Percentiles rank a stretch among this genome's conserved stretches.
phyloP scores from a whole-genome alignment of 441 rosid species.

The Aquilaria agallochum region DNA sequence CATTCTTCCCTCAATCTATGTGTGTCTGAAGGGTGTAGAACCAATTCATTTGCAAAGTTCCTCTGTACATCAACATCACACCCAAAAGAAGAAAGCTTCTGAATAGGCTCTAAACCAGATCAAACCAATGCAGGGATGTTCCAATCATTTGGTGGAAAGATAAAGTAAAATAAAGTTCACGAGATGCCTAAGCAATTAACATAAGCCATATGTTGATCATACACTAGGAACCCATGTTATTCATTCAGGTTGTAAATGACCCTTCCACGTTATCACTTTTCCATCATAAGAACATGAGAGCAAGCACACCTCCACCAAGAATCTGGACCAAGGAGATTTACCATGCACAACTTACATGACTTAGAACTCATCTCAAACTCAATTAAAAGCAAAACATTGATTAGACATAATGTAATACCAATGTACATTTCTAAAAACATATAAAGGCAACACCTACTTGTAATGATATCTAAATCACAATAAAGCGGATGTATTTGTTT shows the following conservation, averaged over 20 bases:
- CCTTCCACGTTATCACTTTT: constrained; percentile 43
- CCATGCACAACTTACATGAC: neutral
- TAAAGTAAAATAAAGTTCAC: constrained; percentile 38
- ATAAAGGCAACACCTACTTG: too few relatives aligned
- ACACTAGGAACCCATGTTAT: constrained; percentile 34
- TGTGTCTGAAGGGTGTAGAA: constrained; percentile 46
- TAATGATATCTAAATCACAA: too few relatives aligned
- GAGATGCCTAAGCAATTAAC: constrained; percentile 48
- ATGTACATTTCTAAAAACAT: too few relatives aligned
- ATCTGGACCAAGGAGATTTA: too few relatives aligned
- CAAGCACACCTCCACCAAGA: constrained; percentile 29
- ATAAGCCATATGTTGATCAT: constrained; percentile 37
- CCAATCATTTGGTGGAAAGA: constrained; percentile 45
- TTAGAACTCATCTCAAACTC: neutral
- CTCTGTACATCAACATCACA: constrained; percentile 42
- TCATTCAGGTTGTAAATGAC: constrained; percentile 6
- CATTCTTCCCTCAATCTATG: constrained; percentile 50
- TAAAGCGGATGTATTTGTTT: too few relatives aligned
- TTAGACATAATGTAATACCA: too few relatives aligned
- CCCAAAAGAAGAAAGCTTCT: constrained; percentile 42
- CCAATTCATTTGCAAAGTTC: constrained; percentile 48
- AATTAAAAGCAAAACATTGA: too few relatives aligned
- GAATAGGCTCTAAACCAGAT: constrained; percentile 29
- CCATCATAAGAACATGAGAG: constrained; percentile 44
- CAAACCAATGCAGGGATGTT: constrained; percentile 13